Conservation (phyloP, 2,329 filamentous ascomycete species). For the Stemphylium beticola region DNA sequence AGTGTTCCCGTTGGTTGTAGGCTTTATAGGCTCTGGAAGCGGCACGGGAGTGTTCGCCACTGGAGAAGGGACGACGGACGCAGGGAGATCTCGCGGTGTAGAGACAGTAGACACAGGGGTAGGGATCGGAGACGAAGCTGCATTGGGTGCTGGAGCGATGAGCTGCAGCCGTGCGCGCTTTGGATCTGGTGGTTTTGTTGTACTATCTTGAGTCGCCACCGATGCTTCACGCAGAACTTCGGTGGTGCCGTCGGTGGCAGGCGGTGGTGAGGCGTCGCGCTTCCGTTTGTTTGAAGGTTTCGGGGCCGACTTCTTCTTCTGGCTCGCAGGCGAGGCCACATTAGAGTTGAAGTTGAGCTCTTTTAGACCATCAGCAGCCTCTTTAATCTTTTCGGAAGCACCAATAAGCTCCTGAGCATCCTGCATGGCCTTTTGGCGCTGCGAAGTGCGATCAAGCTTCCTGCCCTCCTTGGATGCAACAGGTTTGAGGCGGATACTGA, state of each 20-base stretch:
- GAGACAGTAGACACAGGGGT: conserved; percentile 19
- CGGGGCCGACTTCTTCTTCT: conserved; percentile 29
- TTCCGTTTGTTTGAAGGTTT: conserved; percentile 61
- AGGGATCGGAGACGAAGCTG: conserved; percentile 17
- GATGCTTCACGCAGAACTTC: conserved; percentile 31
- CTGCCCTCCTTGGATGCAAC: conserved; percentile 83
- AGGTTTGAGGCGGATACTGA: conserved; percentile 77
- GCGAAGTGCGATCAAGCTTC: conserved; percentile 71
- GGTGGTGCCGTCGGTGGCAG: conserved; percentile 18
- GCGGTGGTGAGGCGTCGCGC: conserved; percentile 55
- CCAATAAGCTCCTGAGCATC: conserved; percentile 48
- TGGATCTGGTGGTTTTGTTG: conserved; percentile 33
- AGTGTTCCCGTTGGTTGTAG: conserved; percentile 24
- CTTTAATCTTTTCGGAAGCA: conserved; percentile 41
- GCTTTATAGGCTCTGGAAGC: conserved; percentile 24
- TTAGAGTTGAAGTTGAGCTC: conserved; percentile 38
- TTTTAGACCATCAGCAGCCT: conserved; percentile 44
- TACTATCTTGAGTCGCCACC: conserved; percentile 35
- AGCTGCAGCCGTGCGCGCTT: conserved; percentile 39
- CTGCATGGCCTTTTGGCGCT: conserved; percentile 57
- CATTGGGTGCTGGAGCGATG: conserved; percentile 17
- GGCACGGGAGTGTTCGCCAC: conserved; percentile 17
- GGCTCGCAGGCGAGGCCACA: conserved; percentile 26
- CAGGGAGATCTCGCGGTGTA: conserved; percentile 12
- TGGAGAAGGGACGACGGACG: conserved; percentile 23